phyloP scores from a whole-genome alignment of 345 rosid species.

The Populus ilicifolia region DNA sequence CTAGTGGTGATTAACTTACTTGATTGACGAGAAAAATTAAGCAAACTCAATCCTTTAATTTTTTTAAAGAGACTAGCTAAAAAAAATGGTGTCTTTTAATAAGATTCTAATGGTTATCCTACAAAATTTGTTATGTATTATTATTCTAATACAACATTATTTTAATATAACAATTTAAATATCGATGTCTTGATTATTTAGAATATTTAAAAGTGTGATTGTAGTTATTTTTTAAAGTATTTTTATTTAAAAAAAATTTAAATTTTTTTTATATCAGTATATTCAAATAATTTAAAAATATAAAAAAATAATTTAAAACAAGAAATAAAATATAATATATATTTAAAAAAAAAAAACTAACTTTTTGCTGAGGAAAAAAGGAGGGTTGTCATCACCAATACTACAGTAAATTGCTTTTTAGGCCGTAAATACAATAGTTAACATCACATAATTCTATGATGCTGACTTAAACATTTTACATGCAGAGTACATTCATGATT shows the following conservation, averaged over 20 bases:
- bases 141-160: background rate
- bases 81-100: background rate
- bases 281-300: no score
- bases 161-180: background rate
- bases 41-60: background rate
- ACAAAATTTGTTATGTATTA: background rate
- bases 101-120: background rate
- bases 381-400: no score
- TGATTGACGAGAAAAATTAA: no score
- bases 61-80: background rate
- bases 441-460: background rate
- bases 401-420: background rate
- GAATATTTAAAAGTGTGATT: accelerated
- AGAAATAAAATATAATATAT: no score
- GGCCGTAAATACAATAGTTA: background rate
- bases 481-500: background rate
- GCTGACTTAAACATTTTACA: background rate
- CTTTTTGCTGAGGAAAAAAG: no score
- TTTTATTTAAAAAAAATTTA: no score
- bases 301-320: no score
- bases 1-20: background rate
- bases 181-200: no score
- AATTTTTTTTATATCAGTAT: no score
- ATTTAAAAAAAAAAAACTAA: no score
- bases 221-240: no score